phyloP scores from a whole-genome alignment of 2,329 filamentous ascomycete species.

The Parastagonospora nodorum region DNA sequence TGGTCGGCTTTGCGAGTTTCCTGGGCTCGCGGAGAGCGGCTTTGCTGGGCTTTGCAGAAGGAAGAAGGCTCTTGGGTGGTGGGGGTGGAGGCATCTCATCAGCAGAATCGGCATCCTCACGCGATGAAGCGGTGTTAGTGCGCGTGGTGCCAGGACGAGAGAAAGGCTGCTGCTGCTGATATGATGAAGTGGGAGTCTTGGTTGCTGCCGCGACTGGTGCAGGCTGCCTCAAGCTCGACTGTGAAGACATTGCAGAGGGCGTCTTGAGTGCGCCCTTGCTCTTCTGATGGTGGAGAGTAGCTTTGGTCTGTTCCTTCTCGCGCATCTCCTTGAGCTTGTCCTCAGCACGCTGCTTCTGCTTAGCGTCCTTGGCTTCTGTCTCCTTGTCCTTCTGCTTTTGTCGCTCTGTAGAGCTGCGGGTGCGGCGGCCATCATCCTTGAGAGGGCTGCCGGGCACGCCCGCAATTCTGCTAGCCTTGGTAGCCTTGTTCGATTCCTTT shows the following conservation, averaged over 20 bases:
- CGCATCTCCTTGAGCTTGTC: constrained; percentile 71
- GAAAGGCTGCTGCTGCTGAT: constrained; percentile 37
- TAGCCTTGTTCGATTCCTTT: constrained; percentile 41
- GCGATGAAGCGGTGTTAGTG: constrained; percentile 37
- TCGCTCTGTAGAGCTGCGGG: constrained; percentile 64
- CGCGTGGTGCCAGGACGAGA: constrained; percentile 30
- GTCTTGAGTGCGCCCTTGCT: constrained; percentile 57
- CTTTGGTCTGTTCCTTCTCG: constrained; percentile 73
- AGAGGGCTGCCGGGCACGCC: constrained; percentile 34
- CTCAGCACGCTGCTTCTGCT: constrained; percentile 65
- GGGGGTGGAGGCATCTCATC: constrained; percentile 67
- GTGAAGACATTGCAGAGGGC: constrained; percentile 43
- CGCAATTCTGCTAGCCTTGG: constrained; percentile 31
- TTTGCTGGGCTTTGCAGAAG: constrained; percentile 53
- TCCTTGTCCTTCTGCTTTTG: constrained; percentile 65
- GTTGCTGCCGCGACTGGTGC: constrained; percentile 20
- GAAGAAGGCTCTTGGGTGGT: constrained; percentile 56
- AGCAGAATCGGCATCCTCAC: constrained; percentile 49
- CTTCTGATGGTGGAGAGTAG: constrained; percentile 52
- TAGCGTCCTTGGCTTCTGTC: constrained; percentile 59
- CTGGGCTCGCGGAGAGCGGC: constrained; percentile 42
- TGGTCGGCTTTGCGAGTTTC: constrained; percentile 63
- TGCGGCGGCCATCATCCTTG: constrained; percentile 53
- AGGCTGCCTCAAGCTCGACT: constrained; percentile 35
- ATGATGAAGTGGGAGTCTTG: constrained; percentile 56